phyloP scores from a whole-genome alignment of 1,284 basidiomycete genomes.

The Heterobasidion annosum region DNA sequence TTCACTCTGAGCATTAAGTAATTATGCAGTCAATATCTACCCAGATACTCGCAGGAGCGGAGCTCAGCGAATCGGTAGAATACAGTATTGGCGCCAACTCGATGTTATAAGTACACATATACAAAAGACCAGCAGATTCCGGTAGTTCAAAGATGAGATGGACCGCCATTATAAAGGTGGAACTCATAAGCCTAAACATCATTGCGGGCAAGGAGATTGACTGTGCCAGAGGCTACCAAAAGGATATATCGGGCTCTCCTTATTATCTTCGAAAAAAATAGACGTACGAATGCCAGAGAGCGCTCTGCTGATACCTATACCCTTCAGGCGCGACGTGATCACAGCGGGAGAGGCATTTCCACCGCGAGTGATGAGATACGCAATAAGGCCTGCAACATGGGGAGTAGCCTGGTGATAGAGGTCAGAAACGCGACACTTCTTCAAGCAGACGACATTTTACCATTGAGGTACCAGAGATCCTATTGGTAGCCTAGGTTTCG shows the following conservation, averaged over 20 bases:
- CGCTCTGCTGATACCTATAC: conserved; percentile 15
- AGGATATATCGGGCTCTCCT: not conserved
- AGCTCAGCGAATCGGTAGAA: too few species aligned
- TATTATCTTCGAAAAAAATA: not conserved
- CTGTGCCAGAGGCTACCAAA: conserved; percentile 13
- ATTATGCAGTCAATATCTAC: too few species aligned
- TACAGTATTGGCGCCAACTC: too few species aligned
- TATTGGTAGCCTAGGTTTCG: conserved; percentile 14
- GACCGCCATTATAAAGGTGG: too few species aligned
- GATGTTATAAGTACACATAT: too few species aligned
- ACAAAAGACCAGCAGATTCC: too few species aligned
- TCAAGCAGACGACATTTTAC: not conserved
- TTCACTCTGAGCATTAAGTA: too few species aligned
- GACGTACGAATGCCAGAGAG: conserved; percentile 19
- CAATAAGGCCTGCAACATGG: conserved; percentile 25
- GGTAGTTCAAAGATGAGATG: too few species aligned
- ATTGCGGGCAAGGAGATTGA: conserved; percentile 18
- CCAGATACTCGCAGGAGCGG: too few species aligned
- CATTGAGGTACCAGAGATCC: conserved; percentile 25
- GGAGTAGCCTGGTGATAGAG: conserved; percentile 16
- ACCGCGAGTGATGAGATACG: conserved; percentile 21
- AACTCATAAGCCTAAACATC: conserved; percentile 1
- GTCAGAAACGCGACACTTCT: too few species aligned
- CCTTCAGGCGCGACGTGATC: conserved; percentile 16
- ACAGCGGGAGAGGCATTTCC: conserved; percentile 21